Percentiles rank a stretch among this genome's conserved stretches.
phyloP scores from a whole-genome alignment of 2,329 filamentous ascomycete species.

The Bipolaris gigantea region DNA sequence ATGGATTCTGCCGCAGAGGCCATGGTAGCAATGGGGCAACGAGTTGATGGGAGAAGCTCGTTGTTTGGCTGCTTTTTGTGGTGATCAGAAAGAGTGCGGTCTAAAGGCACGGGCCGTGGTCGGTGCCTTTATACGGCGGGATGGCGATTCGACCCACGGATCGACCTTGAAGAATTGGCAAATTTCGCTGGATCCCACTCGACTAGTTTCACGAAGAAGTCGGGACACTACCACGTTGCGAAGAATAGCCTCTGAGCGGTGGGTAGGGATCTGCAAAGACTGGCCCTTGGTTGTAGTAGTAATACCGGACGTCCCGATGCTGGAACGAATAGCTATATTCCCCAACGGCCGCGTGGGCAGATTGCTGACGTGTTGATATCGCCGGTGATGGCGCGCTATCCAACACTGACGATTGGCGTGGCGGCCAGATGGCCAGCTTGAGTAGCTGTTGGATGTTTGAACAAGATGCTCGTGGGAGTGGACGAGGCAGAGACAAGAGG shows the following conservation, averaged over 20 bases:
- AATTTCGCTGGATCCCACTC: neutral
- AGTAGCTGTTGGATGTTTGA: conserved; percentile 1
- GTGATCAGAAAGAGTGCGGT: neutral
- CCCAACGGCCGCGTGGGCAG: neutral
- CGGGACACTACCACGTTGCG: conserved; percentile 24
- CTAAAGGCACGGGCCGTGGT: conserved; percentile 1
- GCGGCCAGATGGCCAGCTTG: neutral
- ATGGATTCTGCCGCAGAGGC: conserved; percentile 31
- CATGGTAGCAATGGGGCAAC: conserved; percentile 19
- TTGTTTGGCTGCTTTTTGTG: neutral
- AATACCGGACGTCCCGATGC: conserved; percentile 20
- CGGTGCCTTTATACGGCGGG: conserved; percentile 18
- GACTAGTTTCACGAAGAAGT: conserved; percentile 13
- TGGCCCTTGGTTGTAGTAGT: conserved; percentile 16
- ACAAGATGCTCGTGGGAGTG: neutral
- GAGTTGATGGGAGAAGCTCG: neutral
- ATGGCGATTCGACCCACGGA: neutral
- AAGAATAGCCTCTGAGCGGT: conserved; percentile 21
- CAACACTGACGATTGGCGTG: neutral
- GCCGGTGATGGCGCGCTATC: neutral
- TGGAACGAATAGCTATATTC: conserved; percentile 1
- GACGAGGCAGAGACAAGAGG: neutral
- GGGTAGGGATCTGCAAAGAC: conserved; percentile 8
- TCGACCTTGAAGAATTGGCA: conserved; percentile 1
- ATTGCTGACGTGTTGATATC: neutral